Base-by-base conservation (phyloP, 176 grass and related monocot species). In the Musa troglodytarum region DNA sequence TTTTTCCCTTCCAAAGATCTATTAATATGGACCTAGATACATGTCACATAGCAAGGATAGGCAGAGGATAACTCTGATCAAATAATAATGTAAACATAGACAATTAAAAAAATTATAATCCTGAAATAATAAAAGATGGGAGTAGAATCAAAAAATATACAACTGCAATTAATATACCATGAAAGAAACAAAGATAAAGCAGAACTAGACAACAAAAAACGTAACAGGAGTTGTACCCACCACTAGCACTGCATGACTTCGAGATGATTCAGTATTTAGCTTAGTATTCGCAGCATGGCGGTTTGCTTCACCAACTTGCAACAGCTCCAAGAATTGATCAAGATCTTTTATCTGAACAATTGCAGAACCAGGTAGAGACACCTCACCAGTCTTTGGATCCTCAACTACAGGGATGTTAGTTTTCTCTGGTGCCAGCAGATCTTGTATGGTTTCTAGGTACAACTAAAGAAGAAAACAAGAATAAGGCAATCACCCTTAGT, bases 261-360 rank as follows among this genome's bases (percentile, higher is more conserved):
- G 88, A 89, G 94, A 98, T 88, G 94, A 98, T 70, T 98, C 94
- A 11, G 90, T 98, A 80, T 98, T 98, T 71, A 98, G 87, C 77
- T 93, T 98, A 66, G 94, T 98, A 85, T 98, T 93, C 13, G 94
- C 84, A 85, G 94, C 94, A 90, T 87, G 81, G 52, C 94, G 86
- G 76, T 98, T 98, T 58, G 84, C 73, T 84, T 93, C 94, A 63
- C 90, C 90, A 87, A 85, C 81, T 89, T 98, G 88, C 52, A 98
- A 28, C 82, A 98, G 82, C 78, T 89, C 90, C 72, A 88, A 83
- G 77, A 78, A 86, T 69, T 91, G 86, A 71, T 93, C 84, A 78
- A 93, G 69, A 88, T 91, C 88, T 80, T 79, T 86, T 81, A 93
- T 82, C 76, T 93, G 86, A 87, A 98, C 82, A 80, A 84, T 54